Conservation (phyloP, 805 yeast genomes). For the Schwanniomyces pseudopolymorphus region DNA sequence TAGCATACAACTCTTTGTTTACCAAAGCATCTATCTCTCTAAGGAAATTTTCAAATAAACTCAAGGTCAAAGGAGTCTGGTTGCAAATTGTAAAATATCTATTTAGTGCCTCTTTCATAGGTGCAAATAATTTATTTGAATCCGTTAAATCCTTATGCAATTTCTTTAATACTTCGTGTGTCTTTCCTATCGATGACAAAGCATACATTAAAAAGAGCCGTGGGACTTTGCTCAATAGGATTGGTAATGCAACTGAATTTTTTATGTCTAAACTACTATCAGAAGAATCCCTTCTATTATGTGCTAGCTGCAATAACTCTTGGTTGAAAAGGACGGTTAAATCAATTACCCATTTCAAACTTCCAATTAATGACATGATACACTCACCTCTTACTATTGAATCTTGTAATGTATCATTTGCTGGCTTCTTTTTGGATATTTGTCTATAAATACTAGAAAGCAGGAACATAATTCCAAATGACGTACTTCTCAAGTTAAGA, state of each 20-base stretch:
- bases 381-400: slow-evolving; percentile 61
- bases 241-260: slow-evolving; percentile 52
- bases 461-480: slow-evolving; percentile 67
- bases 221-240: slow-evolving; percentile 68
- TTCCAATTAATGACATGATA: slow-evolving; percentile 64
- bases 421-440: slow-evolving; percentile 57
- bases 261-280: slow-evolving; percentile 19
- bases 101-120: slow-evolving; percentile 53
- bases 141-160: slow-evolving; percentile 51
- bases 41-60: slow-evolving; percentile 58
- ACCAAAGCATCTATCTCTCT: slow-evolving; percentile 52
- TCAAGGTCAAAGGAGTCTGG: slow-evolving; percentile 55
- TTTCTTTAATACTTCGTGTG: slow-evolving; percentile 56
- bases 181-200: slow-evolving; percentile 62
- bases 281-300: slow-evolving; percentile 18
- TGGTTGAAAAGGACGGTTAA: slow-evolving; percentile 70
- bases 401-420: slow-evolving; percentile 52
- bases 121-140: slow-evolving; percentile 40
- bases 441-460: slow-evolving; percentile 63
- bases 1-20: slow-evolving; percentile 25
- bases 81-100: slow-evolving; percentile 48
- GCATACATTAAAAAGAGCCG: slow-evolving; percentile 66
- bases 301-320: slow-evolving; percentile 56
- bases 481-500: slow-evolving; percentile 65
- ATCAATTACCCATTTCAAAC: slow-evolving; percentile 84